These are phyloP conservation scores for Aspergillus ostianus DNA, from an alignment of 495 filamentous ascomycete species.

Conservation along the genomic window DNA sequence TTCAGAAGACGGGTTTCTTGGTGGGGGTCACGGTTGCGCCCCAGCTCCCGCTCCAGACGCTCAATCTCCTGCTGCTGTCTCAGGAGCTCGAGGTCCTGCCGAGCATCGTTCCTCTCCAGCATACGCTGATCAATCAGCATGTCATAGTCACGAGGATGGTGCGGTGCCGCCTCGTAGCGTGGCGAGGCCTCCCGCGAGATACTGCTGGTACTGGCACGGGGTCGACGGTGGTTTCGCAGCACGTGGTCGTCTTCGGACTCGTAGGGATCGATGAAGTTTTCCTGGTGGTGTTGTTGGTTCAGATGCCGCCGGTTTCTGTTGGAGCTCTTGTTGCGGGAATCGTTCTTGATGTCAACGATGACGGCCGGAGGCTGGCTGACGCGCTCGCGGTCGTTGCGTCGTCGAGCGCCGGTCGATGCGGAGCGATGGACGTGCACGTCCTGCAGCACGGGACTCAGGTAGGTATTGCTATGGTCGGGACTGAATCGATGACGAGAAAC, in stretches of 20 bases:
- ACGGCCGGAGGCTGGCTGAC: slow-evolving; percentile 21
- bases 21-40: slow-evolving; percentile 28
- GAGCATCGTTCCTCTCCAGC: slow-evolving; percentile 36
- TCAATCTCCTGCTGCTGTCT: slow-evolving; percentile 47
- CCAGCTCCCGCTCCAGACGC: slow-evolving; percentile 43
- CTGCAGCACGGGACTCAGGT: slow-evolving; percentile 23
- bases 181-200: slow-evolving; percentile 21
- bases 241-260: slow-evolving; percentile 36
- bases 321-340: slow-evolving; percentile 21
- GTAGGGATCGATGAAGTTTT: slow-evolving; percentile 14
- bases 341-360: slow-evolving; percentile 37
- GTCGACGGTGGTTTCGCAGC: slow-evolving; percentile 18
- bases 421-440: slow-evolving; percentile 35
- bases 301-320: slow-evolving; percentile 13
- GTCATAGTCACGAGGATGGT: slow-evolving; percentile 34
- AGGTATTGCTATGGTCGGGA: slow-evolving; percentile 21
- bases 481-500: slow-evolving; percentile 34
- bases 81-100: slow-evolving; percentile 41
- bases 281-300: slow-evolving; percentile 15
- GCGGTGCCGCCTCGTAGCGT: slow-evolving; percentile 9
- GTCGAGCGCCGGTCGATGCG: slow-evolving; percentile 40
- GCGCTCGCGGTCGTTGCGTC: slow-evolving; percentile 22
- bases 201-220: slow-evolving; percentile 19
- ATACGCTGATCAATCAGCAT: slow-evolving; percentile 37
- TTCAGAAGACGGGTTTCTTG: slow-evolving; percentile 20